Base-by-base conservation (phyloP, 78 protist genomes). In the Chrysochromulina tobinii region DNA sequence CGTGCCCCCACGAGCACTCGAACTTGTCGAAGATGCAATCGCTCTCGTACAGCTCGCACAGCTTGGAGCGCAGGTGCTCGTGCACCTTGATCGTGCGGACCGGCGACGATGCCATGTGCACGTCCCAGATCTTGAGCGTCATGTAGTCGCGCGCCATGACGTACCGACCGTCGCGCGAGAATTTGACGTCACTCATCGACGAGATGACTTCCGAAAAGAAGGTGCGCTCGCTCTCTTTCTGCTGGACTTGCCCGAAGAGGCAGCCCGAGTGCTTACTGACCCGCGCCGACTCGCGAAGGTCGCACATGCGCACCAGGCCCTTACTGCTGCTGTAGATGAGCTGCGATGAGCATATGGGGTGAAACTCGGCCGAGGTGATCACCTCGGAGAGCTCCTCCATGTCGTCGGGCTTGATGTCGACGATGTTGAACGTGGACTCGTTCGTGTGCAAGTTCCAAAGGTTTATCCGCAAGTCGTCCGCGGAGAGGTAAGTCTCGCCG, bases 301-400 rank as follows among this genome's bases (percentile, higher is more conserved):
- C 87, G 64, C 64, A n/a, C 27, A 66, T 18, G 18, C 75, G 83
- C 61, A 87, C 20, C 3, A 6, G 23, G 27, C 64, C 64, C 25
- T 38, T 14, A 2, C 51, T 6, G 53, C 18, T 18, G 48, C 17
- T 38, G 85, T 91, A 94, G 25, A 21, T 12, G 55, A 89, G 84
- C 18, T 0, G 2, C 1, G 9, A 6, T 61, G 51, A 95, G 3
- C 89, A 81, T 1, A 38, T 55, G 4, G 99, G 99, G 93, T 98
- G 99, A 93, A 95, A 98, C 83, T 90, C 96, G 11, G 99, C 97
- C 1, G 97, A 83, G 1, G 99, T 98, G 88, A 98, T 98, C 55
- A 99, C 99, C 72, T 98, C 99, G 17, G 98, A 92, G 64, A 98
- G 96, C 51, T 98, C 99, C 90, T 98, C 99, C 98, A 99, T 97